A percentile compares a stretch with the other conserved stretches of the same genome.
phyloP scores from a whole-genome alignment of 2,329 filamentous ascomycete genomes.

The Cordyceps pruinosa region DNA sequence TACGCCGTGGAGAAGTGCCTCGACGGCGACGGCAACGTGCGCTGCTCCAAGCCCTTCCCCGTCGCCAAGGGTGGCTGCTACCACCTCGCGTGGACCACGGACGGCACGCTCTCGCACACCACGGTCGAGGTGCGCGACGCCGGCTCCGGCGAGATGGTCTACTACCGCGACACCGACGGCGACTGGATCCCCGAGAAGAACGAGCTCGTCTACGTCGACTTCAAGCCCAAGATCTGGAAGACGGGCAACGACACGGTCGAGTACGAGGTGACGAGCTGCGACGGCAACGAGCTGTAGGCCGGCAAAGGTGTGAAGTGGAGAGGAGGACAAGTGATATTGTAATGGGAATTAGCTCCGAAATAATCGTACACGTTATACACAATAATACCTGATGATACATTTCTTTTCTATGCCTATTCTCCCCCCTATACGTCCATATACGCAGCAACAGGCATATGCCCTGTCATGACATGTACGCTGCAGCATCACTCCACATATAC shows the following conservation, averaged over 20 bases:
- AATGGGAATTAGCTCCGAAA: background rate
- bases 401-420: background rate
- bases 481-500: background rate
- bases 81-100: slow-evolving; percentile 33
- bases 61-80: slow-evolving; percentile 33
- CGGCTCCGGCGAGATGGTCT: slow-evolving; percentile 34
- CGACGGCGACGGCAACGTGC: slow-evolving; percentile 31
- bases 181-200: slow-evolving; percentile 38
- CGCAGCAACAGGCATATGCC: background rate
- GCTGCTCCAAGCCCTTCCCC: slow-evolving; percentile 34
- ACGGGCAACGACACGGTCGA: slow-evolving; percentile 38
- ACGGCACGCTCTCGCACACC: slow-evolving; percentile 32
- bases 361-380: background rate
- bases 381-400: background rate
- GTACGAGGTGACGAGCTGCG: slow-evolving; percentile 27
- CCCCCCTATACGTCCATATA: too few species aligned
- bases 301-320: background rate
- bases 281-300: slow-evolving; percentile 6
- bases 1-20: slow-evolving; percentile 35
- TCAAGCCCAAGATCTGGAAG: slow-evolving; percentile 38
- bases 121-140: slow-evolving; percentile 31
- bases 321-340: background rate
- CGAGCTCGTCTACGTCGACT: slow-evolving; percentile 39
- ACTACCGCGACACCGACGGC: slow-evolving; percentile 38
- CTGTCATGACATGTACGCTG: background rate